Evolutionary conservation across 192 early-diverging fungal species (phyloP).

Genomic region (Mortierella claussenii): DNA sequence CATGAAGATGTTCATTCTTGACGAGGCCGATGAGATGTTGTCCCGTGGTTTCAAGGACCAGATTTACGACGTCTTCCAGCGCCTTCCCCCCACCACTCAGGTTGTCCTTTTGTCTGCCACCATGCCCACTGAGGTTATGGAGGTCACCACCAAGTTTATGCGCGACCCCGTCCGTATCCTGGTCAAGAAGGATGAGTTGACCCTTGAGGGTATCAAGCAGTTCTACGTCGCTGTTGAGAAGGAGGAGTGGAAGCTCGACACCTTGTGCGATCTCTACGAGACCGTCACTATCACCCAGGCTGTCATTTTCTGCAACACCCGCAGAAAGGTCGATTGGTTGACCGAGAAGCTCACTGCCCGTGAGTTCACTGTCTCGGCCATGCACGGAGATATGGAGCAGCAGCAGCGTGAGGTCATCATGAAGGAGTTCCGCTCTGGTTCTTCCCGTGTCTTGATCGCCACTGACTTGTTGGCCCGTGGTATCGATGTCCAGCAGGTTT

Average conservation of each 20-base stretch:
- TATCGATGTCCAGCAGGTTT: conserved; percentile 99
- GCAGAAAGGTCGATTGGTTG: conserved; percentile 99
- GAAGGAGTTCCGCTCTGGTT: conserved; percentile 99
- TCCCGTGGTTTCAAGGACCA: conserved; percentile 99
- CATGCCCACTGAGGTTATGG: conserved; percentile 95
- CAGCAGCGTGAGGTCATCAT: conserved; percentile 95
- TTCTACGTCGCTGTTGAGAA: conserved; percentile 99
- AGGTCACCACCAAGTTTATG: conserved; percentile 98
- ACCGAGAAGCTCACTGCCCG: conserved; percentile 94
- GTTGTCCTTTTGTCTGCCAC: conserved; percentile 98
- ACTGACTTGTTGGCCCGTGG: conserved; percentile 98
- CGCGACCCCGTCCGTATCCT: conserved; percentile 98
- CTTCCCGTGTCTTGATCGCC: conserved; percentile 97
- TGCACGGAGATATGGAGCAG: conserved; percentile 99
- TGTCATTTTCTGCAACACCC: conserved; percentile 99
- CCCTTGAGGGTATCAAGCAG: conserved; percentile 94
- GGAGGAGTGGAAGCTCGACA: conserved; percentile 99
- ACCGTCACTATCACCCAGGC: conserved; percentile 98
- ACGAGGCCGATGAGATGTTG: conserved; percentile 99
- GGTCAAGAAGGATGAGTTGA: conserved; percentile 97
- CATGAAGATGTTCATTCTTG: conserved; percentile 98
- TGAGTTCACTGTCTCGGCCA: conserved; percentile 96
- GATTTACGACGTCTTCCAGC: conserved; percentile 97
- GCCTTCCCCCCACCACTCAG: conserved; percentile 89
- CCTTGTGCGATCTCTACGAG: conserved; percentile 98